phyloP scores from a whole-genome alignment of 2,329 filamentous ascomycete genomes.

The Calycina marina region DNA sequence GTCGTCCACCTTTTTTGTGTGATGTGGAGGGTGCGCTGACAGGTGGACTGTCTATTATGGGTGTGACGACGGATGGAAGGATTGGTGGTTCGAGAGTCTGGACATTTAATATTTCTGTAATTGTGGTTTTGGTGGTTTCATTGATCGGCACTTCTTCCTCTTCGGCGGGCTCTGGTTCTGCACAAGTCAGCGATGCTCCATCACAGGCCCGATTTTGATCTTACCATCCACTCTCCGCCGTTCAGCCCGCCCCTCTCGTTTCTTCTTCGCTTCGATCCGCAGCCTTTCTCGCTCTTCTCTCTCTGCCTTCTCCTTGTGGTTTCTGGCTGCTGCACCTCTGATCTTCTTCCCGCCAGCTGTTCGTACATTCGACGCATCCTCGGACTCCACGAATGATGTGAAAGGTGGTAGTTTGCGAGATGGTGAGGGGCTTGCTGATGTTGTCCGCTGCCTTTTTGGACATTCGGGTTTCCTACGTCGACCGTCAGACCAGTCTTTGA shows the following conservation, averaged over 20 bases:
- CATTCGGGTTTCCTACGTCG: conserved; percentile 48
- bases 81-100: conserved; percentile 28
- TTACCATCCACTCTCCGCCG: conserved; percentile 69
- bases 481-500: conserved; percentile 5
- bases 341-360: conserved; percentile 43
- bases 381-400: conserved; percentile 48
- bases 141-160: conserved; percentile 37
- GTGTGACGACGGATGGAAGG: conserved; percentile 26
- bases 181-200: no score
- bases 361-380: conserved; percentile 45
- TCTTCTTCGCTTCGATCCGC: conserved; percentile 58
- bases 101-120: conserved; percentile 11
- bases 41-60: conserved; percentile 34
- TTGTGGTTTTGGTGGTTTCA: conserved; percentile 23
- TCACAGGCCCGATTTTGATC: no score
- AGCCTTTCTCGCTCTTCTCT: conserved; percentile 63
- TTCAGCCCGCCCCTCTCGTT: conserved; percentile 71
- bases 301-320: conserved; percentile 47
- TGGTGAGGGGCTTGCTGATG: conserved; percentile 56
- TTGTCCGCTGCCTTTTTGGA: conserved; percentile 71
- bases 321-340: conserved; percentile 39
- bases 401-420: conserved; percentile 32
- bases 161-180: conserved; percentile 60
- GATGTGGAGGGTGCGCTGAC: conserved; percentile 28
- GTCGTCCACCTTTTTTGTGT: conserved; percentile 47